Base-by-base conservation (phyloP, 1,284 basidiomycete species). In the Neonothopanus nambi region DNA sequence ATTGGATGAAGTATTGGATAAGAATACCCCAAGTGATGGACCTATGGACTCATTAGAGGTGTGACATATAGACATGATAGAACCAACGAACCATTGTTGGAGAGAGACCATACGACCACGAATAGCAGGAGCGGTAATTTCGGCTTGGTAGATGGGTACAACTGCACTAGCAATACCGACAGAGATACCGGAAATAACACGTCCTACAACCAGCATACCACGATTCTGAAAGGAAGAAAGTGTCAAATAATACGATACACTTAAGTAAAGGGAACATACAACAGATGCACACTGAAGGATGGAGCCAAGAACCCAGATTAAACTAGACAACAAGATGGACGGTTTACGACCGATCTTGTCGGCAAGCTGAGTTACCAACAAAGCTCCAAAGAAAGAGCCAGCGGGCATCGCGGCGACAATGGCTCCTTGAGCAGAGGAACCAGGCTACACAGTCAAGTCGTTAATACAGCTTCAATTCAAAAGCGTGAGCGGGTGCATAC, bases 401-500 rank as follows among this genome's bases (percentile, higher is more conserved):
- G 84, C 84, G 20, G 86, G 85, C 87, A 91, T 90, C 33, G 85
- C 69, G 1, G 88, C 88, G n/a, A 87, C 84, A 43, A 90, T 91
- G 8, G 79, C 87, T 37, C 89, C 88, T 69, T 89, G 85, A 3
- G 76, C 78, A 57, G 75, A 77, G 4, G 80, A 71, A 28, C 67
- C 63, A 5, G 84, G 82, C 76, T 55, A 23, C 18, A 17, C 18
- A 42, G 5, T 82, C 45, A 55, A 39, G 40, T 48, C 9, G 41
- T 42, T 11, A 17, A 38, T 21, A 51, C 28, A 26, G 20, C 12
- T 15, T 17, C 24, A 54, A 4, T 33, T 33, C 8, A 13, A 33
- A 33, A 8, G 13, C 30, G 30, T 33, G 30, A 23, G 6, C 26
- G 18, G 15, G 20, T 3, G 63, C 75, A 51, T 61, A 81, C 80